A percentile compares a stretch with the other conserved stretches of the same genome.
phyloP scores from a whole-genome alignment of 1,139 yeast genomes.

The Spathaspora sp. region DNA sequence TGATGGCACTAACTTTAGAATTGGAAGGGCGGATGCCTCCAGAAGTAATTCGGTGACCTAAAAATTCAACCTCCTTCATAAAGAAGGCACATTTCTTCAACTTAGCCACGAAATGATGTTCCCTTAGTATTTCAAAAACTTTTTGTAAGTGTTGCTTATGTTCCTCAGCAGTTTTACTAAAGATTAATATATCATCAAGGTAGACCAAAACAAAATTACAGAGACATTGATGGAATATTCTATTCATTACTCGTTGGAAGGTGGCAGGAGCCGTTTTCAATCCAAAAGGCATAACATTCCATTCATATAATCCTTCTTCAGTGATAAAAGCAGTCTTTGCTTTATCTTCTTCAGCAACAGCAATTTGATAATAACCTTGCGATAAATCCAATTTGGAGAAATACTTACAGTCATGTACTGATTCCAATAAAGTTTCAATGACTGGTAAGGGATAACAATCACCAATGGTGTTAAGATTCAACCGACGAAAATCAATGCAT shows the following conservation, averaged over 20 bases:
- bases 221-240: background rate
- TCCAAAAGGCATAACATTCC: constrained; percentile 9
- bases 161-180: background rate
- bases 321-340: constrained; percentile 1
- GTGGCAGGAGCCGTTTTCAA: constrained; percentile 8
- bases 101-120: constrained; percentile 3
- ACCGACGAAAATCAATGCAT: constrained; percentile 42
- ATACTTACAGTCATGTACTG: background rate
- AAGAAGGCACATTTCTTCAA: constrained; percentile 4
- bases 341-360: constrained; percentile 1
- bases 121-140: background rate
- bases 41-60: constrained; percentile 3
- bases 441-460: constrained; percentile 20
- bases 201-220: background rate
- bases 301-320: constrained; percentile 3
- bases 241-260: constrained; percentile 7
- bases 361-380: constrained; percentile 7
- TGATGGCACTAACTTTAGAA: background rate
- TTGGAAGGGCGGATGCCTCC: background rate
- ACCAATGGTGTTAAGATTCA: constrained; percentile 54
- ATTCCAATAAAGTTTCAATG: constrained; percentile 13
- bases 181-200: constrained; percentile 4
- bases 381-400: constrained; percentile 5
- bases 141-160: constrained; percentile 1
- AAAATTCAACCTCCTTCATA: constrained; percentile 1